Conservation (phyloP, 1,139 yeast species). For the Blastobotrys buckinghamii region DNA sequence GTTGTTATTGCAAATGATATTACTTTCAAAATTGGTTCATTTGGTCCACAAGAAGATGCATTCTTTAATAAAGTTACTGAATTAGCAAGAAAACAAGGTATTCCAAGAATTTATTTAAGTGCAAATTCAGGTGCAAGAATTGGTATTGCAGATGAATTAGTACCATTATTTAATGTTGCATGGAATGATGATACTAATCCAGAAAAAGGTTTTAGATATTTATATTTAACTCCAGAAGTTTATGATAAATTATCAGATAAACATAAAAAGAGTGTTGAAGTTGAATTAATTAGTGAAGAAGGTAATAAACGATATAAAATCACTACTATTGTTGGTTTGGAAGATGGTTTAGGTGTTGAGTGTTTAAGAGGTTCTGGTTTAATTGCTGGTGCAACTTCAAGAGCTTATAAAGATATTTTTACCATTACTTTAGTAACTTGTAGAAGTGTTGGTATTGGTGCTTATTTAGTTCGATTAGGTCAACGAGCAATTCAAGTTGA, state of each 20-base stretch:
- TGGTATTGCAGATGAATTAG: constrained; percentile 93
- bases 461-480: constrained; percentile 93
- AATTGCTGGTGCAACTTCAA: constrained; percentile 97
- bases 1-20: constrained; percentile 93
- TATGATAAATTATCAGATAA: constrained; percentile 56
- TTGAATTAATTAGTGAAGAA: constrained; percentile 75
- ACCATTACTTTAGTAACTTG: constrained; percentile 95
- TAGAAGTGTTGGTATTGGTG: constrained; percentile 99
- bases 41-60: constrained; percentile 94
- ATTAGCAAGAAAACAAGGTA: constrained; percentile 80
- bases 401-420: constrained; percentile 95
- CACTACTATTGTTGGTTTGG: constrained; percentile 83
- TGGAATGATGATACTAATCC: constrained; percentile 80
- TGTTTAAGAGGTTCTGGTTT: constrained; percentile 97
- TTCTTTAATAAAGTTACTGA: constrained; percentile 92
- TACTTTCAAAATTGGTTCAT: constrained; percentile 95
- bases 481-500: constrained; percentile 98
- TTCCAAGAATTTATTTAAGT: constrained; percentile 90
- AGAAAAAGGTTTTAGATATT: constrained; percentile 81
- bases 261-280: constrained; percentile 51
- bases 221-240: constrained; percentile 72
- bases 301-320: constrained; percentile 81
- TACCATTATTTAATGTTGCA: constrained; percentile 83
- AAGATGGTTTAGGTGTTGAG: constrained; percentile 97
- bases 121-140: constrained; percentile 99